Evolutionary conservation across 257 asterid species (phyloP), one percentile per base, ranked within the genome.

Genomic region (Haberlea rhodopensis): DNA sequence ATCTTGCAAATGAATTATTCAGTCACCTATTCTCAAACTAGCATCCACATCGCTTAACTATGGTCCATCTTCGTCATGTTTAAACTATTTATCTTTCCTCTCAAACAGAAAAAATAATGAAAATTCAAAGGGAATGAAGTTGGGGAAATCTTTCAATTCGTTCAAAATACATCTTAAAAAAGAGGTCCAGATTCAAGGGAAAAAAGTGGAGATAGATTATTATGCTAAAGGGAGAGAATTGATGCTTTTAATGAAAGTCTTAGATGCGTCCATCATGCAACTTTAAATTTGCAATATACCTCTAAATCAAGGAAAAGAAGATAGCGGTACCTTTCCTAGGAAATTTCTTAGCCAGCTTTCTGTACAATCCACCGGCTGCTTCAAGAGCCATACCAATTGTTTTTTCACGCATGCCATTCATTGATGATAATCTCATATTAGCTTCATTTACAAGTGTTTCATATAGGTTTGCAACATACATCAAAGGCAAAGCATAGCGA

Each of bases 301-400:
- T 66, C 32, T 58, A 8, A 57, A 46, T n/a, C 49, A 62, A 71
- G 53, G 46, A 40, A 53, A 64, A 26, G n/a, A 67, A 31, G 24
- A 1, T 15, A 66, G 59, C 48, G 43, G 65, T 75, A 92, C 99
- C 97, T 89, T 90, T 86, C 69, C 83, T 78, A 0, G 99, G 99
- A 78, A 84, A 94, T 71, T 90, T 94, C 75, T 86, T 87, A 1
- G 95, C 87, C 53, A 90, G 96, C 83, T 87, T 94, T 76, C 99
- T 82, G 69, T 94, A 94, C 81, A 94, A 78, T 48, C 99, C 99
- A 77, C 99, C 99, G 63, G 99, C 85, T 31, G 97, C 99, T 86
- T 94, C 99, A 73, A 94, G 99, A 78, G 99, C 97, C 65, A 90
- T 95, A 11, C 96, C 97, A 43, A 94, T 86, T 61, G 91, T 82